phyloP scores from a whole-genome alignment of 352 stramenopile species.

The Phytophthora idaei region DNA sequence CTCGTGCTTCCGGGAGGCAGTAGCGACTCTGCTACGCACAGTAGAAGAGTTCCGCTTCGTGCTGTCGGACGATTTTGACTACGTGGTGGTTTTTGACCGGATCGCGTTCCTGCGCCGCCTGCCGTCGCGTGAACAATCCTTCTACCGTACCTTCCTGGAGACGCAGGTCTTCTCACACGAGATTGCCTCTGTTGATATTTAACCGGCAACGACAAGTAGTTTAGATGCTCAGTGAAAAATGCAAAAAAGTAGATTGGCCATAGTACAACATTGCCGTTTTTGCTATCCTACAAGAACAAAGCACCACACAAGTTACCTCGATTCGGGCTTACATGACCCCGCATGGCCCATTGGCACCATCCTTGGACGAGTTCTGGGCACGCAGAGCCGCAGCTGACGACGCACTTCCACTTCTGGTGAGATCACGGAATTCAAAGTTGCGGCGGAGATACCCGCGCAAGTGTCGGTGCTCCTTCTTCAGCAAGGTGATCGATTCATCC shows the following conservation, averaged over 20 bases:
- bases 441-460: slow-evolving; percentile 77
- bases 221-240: slow-evolving; percentile 20
- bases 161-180: slow-evolving; percentile 88
- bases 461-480: slow-evolving; percentile 70
- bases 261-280: slow-evolving; percentile 21
- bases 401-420: slow-evolving; percentile 28
- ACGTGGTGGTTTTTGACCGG: slow-evolving; percentile 86
- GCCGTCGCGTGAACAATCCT: slow-evolving; percentile 56
- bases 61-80: slow-evolving; percentile 88
- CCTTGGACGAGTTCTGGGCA: slow-evolving; percentile 17
- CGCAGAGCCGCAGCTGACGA: slow-evolving; percentile 18
- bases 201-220: slow-evolving; percentile 12
- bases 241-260: slow-evolving; percentile 31
- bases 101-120: slow-evolving; percentile 68
- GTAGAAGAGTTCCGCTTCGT: slow-evolving; percentile 86
- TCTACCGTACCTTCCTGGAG: slow-evolving; percentile 84
- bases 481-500: slow-evolving; percentile 29
- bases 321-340: slow-evolving; percentile 38
- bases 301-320: slow-evolving; percentile 4
- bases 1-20: slow-evolving; percentile 55
- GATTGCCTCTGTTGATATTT: slow-evolving; percentile 64
- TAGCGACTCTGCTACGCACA: slow-evolving; percentile 57
- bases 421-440: slow-evolving; percentile 76
- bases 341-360: slow-evolving; percentile 36
- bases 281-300: slow-evolving; percentile 32